phyloP scores from a whole-genome alignment of 345 rosid species.

The Eucalyptus erythrocorys region DNA sequence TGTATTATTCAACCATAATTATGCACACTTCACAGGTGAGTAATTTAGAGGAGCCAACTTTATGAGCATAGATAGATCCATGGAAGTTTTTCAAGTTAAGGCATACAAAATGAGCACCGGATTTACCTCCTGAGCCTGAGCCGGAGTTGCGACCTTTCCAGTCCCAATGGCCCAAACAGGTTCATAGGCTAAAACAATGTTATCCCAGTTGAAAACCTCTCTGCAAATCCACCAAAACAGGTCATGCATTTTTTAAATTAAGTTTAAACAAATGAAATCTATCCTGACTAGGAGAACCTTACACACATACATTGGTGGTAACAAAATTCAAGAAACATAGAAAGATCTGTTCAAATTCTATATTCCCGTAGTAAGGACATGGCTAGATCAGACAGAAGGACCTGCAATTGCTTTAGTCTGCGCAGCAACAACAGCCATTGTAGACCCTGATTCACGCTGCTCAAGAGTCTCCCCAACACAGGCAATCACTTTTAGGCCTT shows the following conservation, averaged over 20 bases:
- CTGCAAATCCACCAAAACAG: constrained; percentile 13
- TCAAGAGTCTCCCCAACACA: constrained; percentile 73
- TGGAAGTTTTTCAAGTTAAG: not conserved
- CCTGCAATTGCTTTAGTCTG: constrained; percentile 74
- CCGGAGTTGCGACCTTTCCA: constrained; percentile 71
- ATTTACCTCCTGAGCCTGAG: constrained; percentile 73
- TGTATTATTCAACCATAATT: not conserved
- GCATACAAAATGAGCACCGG: not conserved
- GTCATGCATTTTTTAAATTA: not conserved
- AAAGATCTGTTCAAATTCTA: not conserved
- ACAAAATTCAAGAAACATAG: not conserved
- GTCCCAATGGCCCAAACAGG: constrained; percentile 91
- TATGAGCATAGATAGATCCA: not conserved
- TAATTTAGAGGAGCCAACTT: not conserved
- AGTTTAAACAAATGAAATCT: not conserved
- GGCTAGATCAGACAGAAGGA: not conserved
- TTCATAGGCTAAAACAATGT: constrained; percentile 65
- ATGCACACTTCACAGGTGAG: not conserved
- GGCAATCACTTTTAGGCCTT: constrained; percentile 62
- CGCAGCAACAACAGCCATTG: constrained; percentile 52
- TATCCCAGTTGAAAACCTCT: constrained; percentile 35
- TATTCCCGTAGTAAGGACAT: not conserved
- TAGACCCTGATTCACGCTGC: constrained; percentile 69
- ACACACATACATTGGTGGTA: not conserved
- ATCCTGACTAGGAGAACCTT: not conserved